Evolutionary conservation across 192 early-diverging fungal species (phyloP).

Genomic region (Pilaira anomala): DNA sequence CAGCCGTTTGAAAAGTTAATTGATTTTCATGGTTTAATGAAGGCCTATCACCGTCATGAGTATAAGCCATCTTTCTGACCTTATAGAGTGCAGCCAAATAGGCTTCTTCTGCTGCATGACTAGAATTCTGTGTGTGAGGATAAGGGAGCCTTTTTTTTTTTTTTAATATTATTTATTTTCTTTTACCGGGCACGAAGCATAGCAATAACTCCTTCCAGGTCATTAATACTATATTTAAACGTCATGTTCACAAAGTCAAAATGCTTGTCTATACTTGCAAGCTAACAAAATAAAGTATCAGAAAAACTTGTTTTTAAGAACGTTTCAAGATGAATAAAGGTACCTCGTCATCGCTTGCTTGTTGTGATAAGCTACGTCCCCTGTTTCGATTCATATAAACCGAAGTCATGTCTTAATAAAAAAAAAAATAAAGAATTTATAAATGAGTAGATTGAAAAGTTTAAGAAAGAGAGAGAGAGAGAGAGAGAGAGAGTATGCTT

Average conservation of each 20-base stretch:
- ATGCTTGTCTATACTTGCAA: slow-evolving; percentile 25
- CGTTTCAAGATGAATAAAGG: neutral
- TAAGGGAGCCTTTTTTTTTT: neutral
- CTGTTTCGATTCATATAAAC: slow-evolving; percentile 5
- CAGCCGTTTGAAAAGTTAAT: slow-evolving; percentile 13
- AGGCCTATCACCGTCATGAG: neutral
- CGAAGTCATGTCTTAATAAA: no score
- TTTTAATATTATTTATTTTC: neutral
- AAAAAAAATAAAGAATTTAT: no score
- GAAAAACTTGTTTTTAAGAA: neutral
- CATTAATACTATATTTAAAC: slow-evolving; percentile 23
- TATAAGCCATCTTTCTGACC: neutral
- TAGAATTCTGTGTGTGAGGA: neutral
- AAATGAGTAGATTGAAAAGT: no score
- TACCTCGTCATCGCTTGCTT: slow-evolving; percentile 16
- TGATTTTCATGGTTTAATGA: neutral
- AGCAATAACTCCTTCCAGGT: slow-evolving; percentile 25
- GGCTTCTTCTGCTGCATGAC: slow-evolving; percentile 25
- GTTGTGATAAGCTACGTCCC: slow-evolving; percentile 15
- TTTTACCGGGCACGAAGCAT: slow-evolving; percentile 28
- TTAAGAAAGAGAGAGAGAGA: no score
- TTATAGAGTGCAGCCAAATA: slow-evolving; percentile 19
- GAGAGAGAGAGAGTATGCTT: no score
- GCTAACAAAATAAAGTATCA: slow-evolving; percentile 6
- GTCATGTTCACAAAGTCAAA: slow-evolving; percentile 26